Evolutionary conservation across 495 filamentous ascomycete genomes (phyloP).

Genomic region (Tetracladium setigerum): DNA sequence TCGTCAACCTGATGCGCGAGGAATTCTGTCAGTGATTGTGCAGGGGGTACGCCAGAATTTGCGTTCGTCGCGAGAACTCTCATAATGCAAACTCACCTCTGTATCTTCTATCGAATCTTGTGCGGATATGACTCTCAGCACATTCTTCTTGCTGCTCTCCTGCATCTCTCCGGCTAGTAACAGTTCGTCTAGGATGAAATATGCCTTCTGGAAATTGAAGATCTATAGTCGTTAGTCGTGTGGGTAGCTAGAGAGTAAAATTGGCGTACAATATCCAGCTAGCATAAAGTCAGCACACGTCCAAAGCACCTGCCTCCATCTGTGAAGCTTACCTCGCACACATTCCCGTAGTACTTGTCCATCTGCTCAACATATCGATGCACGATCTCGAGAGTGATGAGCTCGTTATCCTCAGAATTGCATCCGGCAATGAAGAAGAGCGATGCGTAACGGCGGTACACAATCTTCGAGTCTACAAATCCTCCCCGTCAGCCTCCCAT

Average conservation of each 20-base stretch:
- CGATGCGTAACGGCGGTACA: constrained; percentile 97
- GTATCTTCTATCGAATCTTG: constrained; percentile 95
- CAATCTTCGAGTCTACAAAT: constrained; percentile 74
- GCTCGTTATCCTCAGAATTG: constrained; percentile 88
- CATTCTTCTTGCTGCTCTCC: constrained; percentile 98
- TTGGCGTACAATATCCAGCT: constrained; percentile 60
- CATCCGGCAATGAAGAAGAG: constrained; percentile 99
- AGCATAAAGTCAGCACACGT: constrained; percentile 1
- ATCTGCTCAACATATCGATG: constrained; percentile 99
- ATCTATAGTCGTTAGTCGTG: constrained; percentile 36
- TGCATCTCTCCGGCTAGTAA: constrained; percentile 95
- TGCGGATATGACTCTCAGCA: constrained; percentile 87
- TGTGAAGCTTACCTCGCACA: constrained; percentile 58
- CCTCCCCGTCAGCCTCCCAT: background rate
- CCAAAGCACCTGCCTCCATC: background rate
- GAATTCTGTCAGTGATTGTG: constrained; percentile 47
- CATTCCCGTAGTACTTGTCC: constrained; percentile 99
- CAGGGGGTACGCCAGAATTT: background rate
- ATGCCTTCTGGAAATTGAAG: constrained; percentile 99
- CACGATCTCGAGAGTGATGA: constrained; percentile 96
- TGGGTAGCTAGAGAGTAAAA: background rate
- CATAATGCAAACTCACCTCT: constrained; percentile 64
- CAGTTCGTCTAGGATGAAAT: constrained; percentile 97
- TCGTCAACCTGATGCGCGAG: constrained; percentile 73
- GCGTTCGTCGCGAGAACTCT: background rate